Evolutionary conservation across 1,284 basidiomycete genomes (phyloP), one percentile per base, ranked within the genome.

Genomic region (Testicularia cyperi): DNA sequence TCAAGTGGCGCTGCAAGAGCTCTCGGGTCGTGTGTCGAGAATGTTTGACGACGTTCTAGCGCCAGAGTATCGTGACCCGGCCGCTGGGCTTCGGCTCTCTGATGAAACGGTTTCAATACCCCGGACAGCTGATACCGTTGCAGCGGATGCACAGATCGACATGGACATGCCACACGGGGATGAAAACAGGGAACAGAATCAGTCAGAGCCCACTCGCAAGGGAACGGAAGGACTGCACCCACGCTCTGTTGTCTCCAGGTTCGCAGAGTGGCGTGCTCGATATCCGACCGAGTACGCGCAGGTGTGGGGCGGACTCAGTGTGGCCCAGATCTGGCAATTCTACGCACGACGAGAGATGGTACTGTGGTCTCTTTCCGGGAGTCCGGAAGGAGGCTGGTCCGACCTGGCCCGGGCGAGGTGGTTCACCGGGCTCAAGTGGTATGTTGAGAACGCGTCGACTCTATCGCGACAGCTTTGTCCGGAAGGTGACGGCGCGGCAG

Each of bases 231-330:
- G 31, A 10, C 29, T 56, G 12, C 65, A 71, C 23, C 64, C 68
- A 4, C 40, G 45, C 1, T 60, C 62, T 22, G 33, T 75, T 7
- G 64, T 67, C 20, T 31, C 54, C 10, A 63, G 73, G 2, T 74
- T 75, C 32, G 21, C 37, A 9, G 51, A 54, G 2, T 74, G 67
- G 64, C 64, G 72, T 1, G 29, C 33, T 4, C 42, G 30, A 13
- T 75, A 67, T 23, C 47, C 58, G 2, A 48, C 57, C 10, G 70
- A 74, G 33, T 75, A 74, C 42, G 38, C 52, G 3, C 44, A 65
- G 29, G 53, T 68, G 2, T 75, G 72, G 72, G 73, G 72, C 21
- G 68, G 72, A 2, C 49, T 75, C 4, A 70, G 70, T 0, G 44
- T 75, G 2, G 61, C 66, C 0, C 60, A 58, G 36, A 63, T 67